These are phyloP conservation scores for Inonotus hispidus DNA, from an alignment of 1,284 basidiomycete genomes.

Conservation along the genomic window DNA sequence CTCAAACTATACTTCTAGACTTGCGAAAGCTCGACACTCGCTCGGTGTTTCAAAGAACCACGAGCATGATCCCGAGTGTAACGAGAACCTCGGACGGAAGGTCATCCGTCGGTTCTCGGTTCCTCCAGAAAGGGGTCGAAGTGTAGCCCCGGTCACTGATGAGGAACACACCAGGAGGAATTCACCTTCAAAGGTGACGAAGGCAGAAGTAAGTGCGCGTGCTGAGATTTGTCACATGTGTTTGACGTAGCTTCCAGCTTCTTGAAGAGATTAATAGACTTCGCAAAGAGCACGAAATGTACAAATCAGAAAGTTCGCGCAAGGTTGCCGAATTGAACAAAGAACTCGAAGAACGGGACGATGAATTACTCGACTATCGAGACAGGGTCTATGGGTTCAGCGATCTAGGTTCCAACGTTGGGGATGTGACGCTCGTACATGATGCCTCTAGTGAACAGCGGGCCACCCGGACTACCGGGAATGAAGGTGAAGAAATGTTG, in stretches of 20 bases:
- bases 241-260: not conserved
- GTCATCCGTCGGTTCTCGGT: not conserved
- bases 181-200: conserved; percentile 32
- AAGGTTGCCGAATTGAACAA: conserved; percentile 21
- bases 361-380: not conserved
- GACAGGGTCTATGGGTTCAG: not conserved
- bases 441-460: not conserved
- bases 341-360: not conserved
- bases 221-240: not conserved
- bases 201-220: conserved; percentile 33
- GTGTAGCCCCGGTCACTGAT: not conserved
- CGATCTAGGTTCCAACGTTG: not conserved
- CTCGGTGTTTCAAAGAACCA: not conserved
- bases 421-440: not conserved
- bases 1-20: conserved; percentile 6
- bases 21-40: conserved; percentile 11
- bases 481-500: too few species aligned
- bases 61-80: conserved; percentile 6
- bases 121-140: not conserved
- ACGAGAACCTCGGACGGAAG: not conserved
- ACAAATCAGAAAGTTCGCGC: conserved; percentile 17
- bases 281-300: conserved; percentile 17
- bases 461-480: too few species aligned
- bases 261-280: conserved; percentile 22
- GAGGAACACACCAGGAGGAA: not conserved